Conservation (phyloP, 495 filamentous ascomycete species). For the Thozetella sp. region DNA sequence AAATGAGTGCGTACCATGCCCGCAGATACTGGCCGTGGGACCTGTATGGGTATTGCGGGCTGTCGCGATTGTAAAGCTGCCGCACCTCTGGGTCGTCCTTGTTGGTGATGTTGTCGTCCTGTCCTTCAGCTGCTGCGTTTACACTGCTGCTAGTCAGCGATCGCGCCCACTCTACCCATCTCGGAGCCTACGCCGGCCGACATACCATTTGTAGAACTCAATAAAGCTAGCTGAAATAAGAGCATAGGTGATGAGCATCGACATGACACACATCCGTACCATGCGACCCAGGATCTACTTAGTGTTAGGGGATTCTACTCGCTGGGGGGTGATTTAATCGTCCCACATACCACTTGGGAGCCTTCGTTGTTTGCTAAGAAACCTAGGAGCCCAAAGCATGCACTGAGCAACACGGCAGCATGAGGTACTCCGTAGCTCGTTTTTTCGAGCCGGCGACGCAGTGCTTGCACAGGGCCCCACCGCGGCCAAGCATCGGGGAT, state of each 20-base stretch:
- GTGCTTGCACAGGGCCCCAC: slow-evolving; percentile 20
- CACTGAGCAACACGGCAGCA: slow-evolving; percentile 41
- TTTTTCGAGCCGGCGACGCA: slow-evolving; percentile 33
- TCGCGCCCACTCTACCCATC: no score
- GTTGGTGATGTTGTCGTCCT: neutral
- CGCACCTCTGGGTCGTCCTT: slow-evolving; percentile 9
- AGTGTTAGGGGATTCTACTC: slow-evolving; percentile 32
- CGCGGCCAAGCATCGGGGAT: slow-evolving; percentile 37
- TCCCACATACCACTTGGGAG: slow-evolving; percentile 18
- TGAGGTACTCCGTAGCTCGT: slow-evolving; percentile 47
- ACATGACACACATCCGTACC: slow-evolving; percentile 28
- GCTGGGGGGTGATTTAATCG: neutral
- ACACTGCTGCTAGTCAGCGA: no score
- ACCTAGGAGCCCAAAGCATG: slow-evolving; percentile 41
- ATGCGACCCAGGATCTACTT: slow-evolving; percentile 22
- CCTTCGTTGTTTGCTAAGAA: slow-evolving; percentile 34
- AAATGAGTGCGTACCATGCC: slow-evolving; percentile 32
- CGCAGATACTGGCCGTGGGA: slow-evolving; percentile 35
- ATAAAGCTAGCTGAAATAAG: slow-evolving; percentile 36
- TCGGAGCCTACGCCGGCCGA: neutral
- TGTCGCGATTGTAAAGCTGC: slow-evolving; percentile 26
- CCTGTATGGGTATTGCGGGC: slow-evolving; percentile 35
- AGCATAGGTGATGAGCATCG: slow-evolving; percentile 34
- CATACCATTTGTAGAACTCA: slow-evolving; percentile 30
- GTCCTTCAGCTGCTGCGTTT: neutral